phyloP scores from a whole-genome alignment of 2,329 filamentous ascomycete genomes.

The Alternaria hordeiaustralica region DNA sequence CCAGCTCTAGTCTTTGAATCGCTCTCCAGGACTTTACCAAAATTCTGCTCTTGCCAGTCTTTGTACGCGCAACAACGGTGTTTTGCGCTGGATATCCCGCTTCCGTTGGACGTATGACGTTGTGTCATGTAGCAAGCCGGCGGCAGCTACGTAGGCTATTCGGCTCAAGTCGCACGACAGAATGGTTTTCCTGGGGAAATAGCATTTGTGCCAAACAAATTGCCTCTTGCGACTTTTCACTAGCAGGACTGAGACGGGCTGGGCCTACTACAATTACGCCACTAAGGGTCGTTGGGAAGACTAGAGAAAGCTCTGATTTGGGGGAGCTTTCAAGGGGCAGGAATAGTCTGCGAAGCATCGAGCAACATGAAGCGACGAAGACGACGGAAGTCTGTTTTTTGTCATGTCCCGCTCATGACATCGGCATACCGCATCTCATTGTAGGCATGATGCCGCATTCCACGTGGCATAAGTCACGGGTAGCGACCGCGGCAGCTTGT shows the following conservation, averaged over 20 bases:
- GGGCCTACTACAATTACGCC: background rate
- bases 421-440: constrained; percentile 21
- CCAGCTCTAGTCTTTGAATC: background rate
- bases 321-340: background rate
- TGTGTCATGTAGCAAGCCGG: constrained; percentile 18
- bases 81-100: constrained; percentile 7
- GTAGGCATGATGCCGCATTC: constrained; percentile 16
- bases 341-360: background rate
- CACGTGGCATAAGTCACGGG: constrained; percentile 40
- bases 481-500: constrained; percentile 28
- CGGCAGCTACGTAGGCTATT: constrained; percentile 12
- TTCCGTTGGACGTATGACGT: constrained; percentile 20
- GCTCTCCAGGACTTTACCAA: background rate
- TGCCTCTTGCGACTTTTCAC: too few relatives aligned
- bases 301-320: background rate
- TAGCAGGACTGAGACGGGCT: background rate
- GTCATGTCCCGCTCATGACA: constrained; percentile 18
- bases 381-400: constrained; percentile 11
- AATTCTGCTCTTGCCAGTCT: constrained; percentile 13
- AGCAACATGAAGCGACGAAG: background rate
- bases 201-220: background rate
- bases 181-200: background rate
- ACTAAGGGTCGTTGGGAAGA: background rate
- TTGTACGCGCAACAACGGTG: constrained; percentile 12
- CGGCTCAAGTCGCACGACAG: constrained; percentile 9